Evolutionary conservation across 257 asterid genomes (phyloP).

Genomic region (Jasminum sambac): DNA sequence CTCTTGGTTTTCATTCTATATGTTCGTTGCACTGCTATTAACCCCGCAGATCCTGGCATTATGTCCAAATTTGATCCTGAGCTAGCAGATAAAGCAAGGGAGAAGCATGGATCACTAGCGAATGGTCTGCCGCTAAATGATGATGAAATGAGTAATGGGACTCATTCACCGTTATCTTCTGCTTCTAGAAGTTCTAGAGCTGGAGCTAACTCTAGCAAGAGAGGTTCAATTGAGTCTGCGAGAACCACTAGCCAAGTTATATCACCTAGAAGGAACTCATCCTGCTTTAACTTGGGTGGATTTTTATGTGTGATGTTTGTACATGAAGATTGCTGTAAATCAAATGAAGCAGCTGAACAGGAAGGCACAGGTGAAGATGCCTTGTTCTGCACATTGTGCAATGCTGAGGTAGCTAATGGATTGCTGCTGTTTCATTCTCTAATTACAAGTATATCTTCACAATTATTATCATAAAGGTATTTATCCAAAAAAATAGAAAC

Average conservation of each 20-base stretch:
- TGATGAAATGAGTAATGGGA: conserved; percentile 68
- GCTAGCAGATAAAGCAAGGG: conserved; percentile 39
- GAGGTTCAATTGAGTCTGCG: conserved; percentile 61
- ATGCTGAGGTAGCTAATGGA: conserved; percentile 72
- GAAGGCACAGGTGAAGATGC: conserved; percentile 89
- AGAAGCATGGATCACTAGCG: conserved; percentile 49
- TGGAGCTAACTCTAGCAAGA: conserved; percentile 65
- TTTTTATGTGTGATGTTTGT: conserved; percentile 72
- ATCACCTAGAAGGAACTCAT: conserved; percentile 45
- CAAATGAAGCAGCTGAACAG: conserved; percentile 54
- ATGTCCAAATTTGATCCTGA: conserved; percentile 72
- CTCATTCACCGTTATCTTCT: conserved; percentile 70
- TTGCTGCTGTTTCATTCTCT: conserved; percentile 1
- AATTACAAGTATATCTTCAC: neutral
- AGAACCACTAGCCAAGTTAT: conserved; percentile 48
- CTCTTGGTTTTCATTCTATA: conserved; percentile 81
- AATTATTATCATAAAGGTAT: neutral
- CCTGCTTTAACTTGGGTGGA: conserved; percentile 60
- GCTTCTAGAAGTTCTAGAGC: conserved; percentile 71
- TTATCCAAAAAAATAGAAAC: neutral
- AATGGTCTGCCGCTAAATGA: conserved; percentile 48
- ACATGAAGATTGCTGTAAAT: conserved; percentile 79
- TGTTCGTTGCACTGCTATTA: conserved; percentile 91
- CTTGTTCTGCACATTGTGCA: conserved; percentile 92
- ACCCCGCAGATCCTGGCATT: conserved; percentile 99